Evolutionary conservation across 768 basidiomycete species (phyloP).

Genomic region (Mycena crocata): DNA sequence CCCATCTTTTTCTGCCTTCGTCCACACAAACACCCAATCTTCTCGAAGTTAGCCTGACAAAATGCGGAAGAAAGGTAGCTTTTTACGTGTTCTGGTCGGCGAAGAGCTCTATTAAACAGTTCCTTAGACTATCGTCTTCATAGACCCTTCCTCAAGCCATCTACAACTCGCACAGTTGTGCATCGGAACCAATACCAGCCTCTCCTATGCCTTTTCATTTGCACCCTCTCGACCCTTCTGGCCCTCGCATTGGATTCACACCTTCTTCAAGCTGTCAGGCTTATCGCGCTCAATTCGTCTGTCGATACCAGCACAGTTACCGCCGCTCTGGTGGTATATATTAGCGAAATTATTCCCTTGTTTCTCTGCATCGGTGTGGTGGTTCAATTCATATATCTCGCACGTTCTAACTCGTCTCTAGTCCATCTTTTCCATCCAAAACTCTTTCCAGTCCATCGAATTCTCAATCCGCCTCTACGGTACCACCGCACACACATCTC

Average conservation of each 20-base stretch:
- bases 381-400: background rate
- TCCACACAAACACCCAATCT: too few relatives aligned
- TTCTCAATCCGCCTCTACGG: background rate
- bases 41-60: background rate
- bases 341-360: background rate
- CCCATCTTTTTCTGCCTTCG: too few relatives aligned
- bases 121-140: background rate
- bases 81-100: too few relatives aligned
- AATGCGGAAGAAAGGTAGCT: conserved; percentile 9
- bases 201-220: background rate
- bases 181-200: background rate
- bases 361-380: background rate
- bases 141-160: background rate
- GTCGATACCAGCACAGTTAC: background rate
- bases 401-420: background rate
- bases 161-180: background rate
- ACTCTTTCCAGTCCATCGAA: background rate
- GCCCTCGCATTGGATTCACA: too few relatives aligned
- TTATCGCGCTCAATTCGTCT: background rate
- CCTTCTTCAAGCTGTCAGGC: too few relatives aligned
- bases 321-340: background rate
- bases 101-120: background rate
- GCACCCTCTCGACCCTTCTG: background rate
- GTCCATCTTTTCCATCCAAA: background rate
- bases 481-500: conserved; percentile 13